Conservation (phyloP, 768 basidiomycete genomes). For the Russula griseocarnosa region DNA sequence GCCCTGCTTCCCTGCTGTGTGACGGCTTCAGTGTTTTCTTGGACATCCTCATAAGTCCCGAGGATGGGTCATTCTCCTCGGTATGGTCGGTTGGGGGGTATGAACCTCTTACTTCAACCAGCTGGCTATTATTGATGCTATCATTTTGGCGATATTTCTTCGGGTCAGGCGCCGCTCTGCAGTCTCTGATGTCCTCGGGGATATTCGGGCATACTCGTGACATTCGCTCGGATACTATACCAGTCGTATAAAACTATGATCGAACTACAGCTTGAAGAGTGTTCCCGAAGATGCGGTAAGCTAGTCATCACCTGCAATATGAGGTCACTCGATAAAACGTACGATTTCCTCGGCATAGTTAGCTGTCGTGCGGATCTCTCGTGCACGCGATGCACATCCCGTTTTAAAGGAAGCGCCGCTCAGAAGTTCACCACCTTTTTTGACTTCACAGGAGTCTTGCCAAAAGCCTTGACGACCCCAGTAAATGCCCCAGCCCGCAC, state of each 20-base stretch:
- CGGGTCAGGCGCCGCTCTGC: no score
- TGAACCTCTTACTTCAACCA: no score
- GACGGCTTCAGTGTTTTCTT: not conserved
- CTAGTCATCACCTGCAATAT: not conserved
- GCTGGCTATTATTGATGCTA: no score
- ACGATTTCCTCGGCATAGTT: not conserved
- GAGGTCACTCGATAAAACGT: not conserved
- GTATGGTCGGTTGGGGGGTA: slow-evolving; percentile 37
- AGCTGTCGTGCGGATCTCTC: slow-evolving; percentile 18
- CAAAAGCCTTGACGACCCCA: slow-evolving; percentile 35
- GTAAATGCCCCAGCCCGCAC: slow-evolving; percentile 46
- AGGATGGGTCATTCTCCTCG: slow-evolving; percentile 48
- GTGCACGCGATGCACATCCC: not conserved
- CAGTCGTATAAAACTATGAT: not conserved
- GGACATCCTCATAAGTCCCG: not conserved
- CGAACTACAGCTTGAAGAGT: not conserved
- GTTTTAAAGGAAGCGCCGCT: slow-evolving; percentile 12
- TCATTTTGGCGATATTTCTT: no score
- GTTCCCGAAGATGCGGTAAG: not conserved
- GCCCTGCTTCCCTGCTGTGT: not conserved
- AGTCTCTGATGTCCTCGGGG: no score
- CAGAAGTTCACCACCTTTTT: slow-evolving; percentile 52
- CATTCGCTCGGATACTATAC: not conserved
- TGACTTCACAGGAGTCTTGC: slow-evolving; percentile 22
- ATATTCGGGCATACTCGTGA: no score